Percentiles rank a stretch among this genome's conserved stretches.
phyloP scores from a whole-genome alignment of 257 asterid genomes.

The Penstemon davidsonii region DNA sequence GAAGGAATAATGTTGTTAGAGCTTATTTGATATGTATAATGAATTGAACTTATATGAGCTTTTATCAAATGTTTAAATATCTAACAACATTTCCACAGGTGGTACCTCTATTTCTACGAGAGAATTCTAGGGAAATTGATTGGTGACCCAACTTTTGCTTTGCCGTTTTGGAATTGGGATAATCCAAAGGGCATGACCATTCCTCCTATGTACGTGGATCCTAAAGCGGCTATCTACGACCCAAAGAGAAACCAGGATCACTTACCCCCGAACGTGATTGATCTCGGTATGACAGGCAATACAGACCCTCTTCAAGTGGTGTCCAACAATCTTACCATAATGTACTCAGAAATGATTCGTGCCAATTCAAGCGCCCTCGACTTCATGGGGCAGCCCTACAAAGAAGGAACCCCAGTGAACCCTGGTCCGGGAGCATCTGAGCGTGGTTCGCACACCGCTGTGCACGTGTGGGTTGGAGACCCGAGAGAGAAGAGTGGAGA shows the following conservation, averaged over 20 bases:
- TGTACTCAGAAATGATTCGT: slow-evolving; percentile 46
- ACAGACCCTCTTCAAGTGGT: slow-evolving; percentile 23
- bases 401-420: slow-evolving; percentile 29
- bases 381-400: slow-evolving; percentile 46
- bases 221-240: slow-evolving; percentile 39
- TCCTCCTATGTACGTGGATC: slow-evolving; percentile 33
- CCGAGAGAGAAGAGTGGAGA: slow-evolving; percentile 33
- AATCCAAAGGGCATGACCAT: slow-evolving; percentile 43
- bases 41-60: too few relatives aligned
- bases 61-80: too few relatives aligned
- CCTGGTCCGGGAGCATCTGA: slow-evolving; percentile 53
- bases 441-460: slow-evolving; percentile 41
- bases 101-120: slow-evolving; percentile 50
- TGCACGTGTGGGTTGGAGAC: slow-evolving; percentile 49
- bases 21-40: too few relatives aligned
- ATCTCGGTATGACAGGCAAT: slow-evolving; percentile 32
- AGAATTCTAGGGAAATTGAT: slow-evolving; percentile 39
- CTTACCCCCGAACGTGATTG: slow-evolving; percentile 35
- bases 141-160: slow-evolving; percentile 37
- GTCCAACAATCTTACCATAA: slow-evolving; percentile 31
- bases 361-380: slow-evolving; percentile 29
- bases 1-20: too few relatives aligned
- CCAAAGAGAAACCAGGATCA: slow-evolving; percentile 31
- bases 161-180: slow-evolving; percentile 47
- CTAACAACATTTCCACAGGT: slow-evolving; percentile 46